Percentiles rank a stretch among this genome's conserved stretches.
These are phyloP conservation scores for Sanghuangporus weigelae DNA, from an alignment of 1,284 basidiomycete genomes.

Conservation along the genomic window DNA sequence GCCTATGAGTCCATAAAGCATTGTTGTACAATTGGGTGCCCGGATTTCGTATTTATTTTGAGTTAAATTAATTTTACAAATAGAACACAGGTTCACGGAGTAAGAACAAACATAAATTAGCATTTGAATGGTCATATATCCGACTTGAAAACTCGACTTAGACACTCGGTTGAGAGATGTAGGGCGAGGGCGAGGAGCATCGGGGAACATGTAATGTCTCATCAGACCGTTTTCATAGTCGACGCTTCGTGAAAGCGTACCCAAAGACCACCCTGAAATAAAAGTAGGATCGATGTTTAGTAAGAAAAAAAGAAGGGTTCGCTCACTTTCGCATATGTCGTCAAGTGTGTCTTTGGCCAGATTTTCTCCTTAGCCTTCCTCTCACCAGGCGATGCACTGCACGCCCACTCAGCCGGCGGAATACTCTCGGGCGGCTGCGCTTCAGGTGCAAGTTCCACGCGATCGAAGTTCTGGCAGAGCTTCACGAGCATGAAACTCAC, in stretches of 20 bases:
- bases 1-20: no score
- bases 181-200: neutral
- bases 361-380: slow-evolving; percentile 8
- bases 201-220: neutral
- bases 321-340: slow-evolving; percentile 12
- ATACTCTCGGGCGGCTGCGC: slow-evolving; percentile 38
- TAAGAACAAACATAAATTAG: no score
- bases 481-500: slow-evolving; percentile 61
- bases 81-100: no score
- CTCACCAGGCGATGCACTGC: neutral
- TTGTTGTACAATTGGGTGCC: no score
- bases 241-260: neutral
- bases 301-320: neutral
- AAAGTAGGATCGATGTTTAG: neutral
- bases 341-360: slow-evolving; percentile 11
- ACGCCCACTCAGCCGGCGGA: slow-evolving; percentile 45
- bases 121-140: no score
- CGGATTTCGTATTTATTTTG: no score
- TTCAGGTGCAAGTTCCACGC: slow-evolving; percentile 39
- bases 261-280: slow-evolving; percentile 12
- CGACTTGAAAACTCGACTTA: no score
- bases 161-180: neutral
- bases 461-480: slow-evolving; percentile 52
- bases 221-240: neutral
- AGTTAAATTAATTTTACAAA: no score